Evolutionary conservation across 345 rosid genomes (phyloP).

Genomic region (Camelina sativa): DNA sequence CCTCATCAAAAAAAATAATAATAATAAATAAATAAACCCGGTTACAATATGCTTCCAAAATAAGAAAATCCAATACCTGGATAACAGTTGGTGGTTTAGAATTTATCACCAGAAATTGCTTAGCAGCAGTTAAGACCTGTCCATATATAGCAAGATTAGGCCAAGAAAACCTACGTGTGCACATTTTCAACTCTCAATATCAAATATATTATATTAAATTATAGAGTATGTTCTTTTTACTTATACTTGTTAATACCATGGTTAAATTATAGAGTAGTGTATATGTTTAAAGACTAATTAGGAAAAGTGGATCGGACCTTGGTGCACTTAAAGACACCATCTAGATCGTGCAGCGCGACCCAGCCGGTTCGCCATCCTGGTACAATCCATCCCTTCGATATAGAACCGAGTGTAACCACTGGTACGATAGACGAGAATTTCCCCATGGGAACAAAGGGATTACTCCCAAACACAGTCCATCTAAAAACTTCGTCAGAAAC

Average conservation of each 20-base stretch:
- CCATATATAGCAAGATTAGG: conserved; percentile 10
- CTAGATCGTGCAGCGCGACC: conserved; percentile 50
- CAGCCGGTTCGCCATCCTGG: conserved; percentile 72
- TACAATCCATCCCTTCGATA: conserved; percentile 63
- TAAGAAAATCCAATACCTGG: conserved; percentile 30
- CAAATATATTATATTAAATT: no score
- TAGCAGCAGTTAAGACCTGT: conserved; percentile 53
- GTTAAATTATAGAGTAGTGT: not conserved
- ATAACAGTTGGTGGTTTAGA: conserved; percentile 53
- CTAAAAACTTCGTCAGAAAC: no score
- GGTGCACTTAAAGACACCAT: conserved; percentile 42
- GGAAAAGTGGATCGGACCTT: conserved; percentile 41
- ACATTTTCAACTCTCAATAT: no score
- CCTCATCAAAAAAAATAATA: no score
- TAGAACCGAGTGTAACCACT: conserved; percentile 56
- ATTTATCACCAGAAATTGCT: conserved; percentile 40
- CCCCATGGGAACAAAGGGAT: conserved; percentile 56
- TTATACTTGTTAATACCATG: no score
- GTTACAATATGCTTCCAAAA: not conserved
- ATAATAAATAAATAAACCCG: no score
- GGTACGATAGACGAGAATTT: conserved; percentile 56
- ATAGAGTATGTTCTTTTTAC: no score
- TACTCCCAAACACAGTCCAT: conserved; percentile 52
- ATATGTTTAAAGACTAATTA: not conserved
- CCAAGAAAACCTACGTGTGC: not conserved